Percentiles rank a stretch among this genome's conserved stretches.
phyloP scores from a whole-genome alignment of 1,139 yeast species.

The Yamadazyma sp. region DNA sequence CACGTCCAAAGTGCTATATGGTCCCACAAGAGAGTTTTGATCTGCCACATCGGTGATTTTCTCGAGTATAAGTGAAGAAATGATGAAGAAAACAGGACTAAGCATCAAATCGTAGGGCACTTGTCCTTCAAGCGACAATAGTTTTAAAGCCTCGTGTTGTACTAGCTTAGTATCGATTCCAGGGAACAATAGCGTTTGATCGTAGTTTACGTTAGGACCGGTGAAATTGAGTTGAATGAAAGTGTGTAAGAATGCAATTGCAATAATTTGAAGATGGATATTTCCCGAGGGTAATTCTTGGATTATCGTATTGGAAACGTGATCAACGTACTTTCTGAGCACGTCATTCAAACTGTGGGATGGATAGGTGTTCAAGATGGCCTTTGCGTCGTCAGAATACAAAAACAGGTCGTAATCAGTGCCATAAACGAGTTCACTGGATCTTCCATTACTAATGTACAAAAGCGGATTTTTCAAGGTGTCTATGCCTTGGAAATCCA shows the following conservation, averaged over 20 bases:
- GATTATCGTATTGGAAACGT: conserved; percentile 14
- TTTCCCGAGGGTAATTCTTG: conserved; percentile 17
- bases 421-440: conserved; percentile 21
- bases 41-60: conserved; percentile 32
- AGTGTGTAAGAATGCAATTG: conserved; percentile 61
- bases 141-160: conserved; percentile 33
- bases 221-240: conserved; percentile 80
- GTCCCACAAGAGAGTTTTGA: conserved; percentile 29
- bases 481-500: conserved; percentile 2
- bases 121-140: conserved; percentile 59
- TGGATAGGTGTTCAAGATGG: conserved; percentile 22
- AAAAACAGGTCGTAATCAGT: conserved; percentile 17
- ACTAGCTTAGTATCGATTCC: conserved; percentile 26
- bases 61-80: conserved; percentile 55
- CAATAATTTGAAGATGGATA: conserved; percentile 37
- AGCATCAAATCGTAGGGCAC: conserved; percentile 59
- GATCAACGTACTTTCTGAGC: conserved; percentile 20
- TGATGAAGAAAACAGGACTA: conserved; percentile 51
- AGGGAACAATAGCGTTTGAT: conserved; percentile 33
- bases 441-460: conserved; percentile 24
- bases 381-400: conserved; percentile 14
- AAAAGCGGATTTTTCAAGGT: conserved; percentile 12
- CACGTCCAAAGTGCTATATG: conserved; percentile 21
- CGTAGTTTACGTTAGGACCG: conserved; percentile 64
- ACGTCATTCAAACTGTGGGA: conserved; percentile 18